Percentiles rank a stretch among this genome's conserved stretches.
Conservation (phyloP, 2,329 filamentous ascomycete genomes). For the Hypoxylon sp. region DNA sequence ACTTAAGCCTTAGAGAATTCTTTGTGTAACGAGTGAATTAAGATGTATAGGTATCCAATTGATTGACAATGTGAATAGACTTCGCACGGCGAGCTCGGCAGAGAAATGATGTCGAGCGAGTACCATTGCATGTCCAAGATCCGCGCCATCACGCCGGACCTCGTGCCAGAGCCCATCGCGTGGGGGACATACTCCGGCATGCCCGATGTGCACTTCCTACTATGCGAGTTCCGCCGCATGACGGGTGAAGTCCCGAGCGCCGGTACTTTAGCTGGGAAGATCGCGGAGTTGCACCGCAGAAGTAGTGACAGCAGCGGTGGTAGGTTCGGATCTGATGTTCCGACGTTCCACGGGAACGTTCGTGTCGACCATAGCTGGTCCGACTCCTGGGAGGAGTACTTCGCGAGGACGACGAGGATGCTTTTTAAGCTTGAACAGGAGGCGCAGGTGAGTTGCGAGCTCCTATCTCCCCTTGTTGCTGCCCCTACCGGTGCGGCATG, state of each 20-base stretch:
- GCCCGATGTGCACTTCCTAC: constrained; percentile 39
- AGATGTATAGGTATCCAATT: no score
- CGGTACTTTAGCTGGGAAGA: constrained; percentile 11
- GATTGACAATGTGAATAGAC: constrained; percentile 23
- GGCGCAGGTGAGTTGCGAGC: constrained; percentile 22
- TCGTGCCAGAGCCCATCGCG: constrained; percentile 33
- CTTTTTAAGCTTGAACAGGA: constrained; percentile 37
- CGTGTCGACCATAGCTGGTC: constrained; percentile 41
- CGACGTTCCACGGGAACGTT: constrained; percentile 44
- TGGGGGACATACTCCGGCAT: constrained; percentile 36
- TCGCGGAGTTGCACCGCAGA: constrained; percentile 34
- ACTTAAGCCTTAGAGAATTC: no score
- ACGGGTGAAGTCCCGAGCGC: constrained; percentile 25
- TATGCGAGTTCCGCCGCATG: constrained; percentile 45
- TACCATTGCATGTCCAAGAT: constrained; percentile 32
- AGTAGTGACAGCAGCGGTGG: constrained; percentile 2
- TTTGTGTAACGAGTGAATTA: neutral
- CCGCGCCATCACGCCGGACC: constrained; percentile 14
- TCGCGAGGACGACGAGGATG: constrained; percentile 36
- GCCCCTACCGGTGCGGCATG: no score
- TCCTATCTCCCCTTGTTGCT: neutral
- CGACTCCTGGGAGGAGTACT: constrained; percentile 44
- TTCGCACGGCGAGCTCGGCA: constrained; percentile 29
- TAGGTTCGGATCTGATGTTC: constrained; percentile 38
- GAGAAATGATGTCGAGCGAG: constrained; percentile 40